Evolutionary conservation across 495 filamentous ascomycete genomes (phyloP).

Genomic region (Hypomontagnella submonticulosa): DNA sequence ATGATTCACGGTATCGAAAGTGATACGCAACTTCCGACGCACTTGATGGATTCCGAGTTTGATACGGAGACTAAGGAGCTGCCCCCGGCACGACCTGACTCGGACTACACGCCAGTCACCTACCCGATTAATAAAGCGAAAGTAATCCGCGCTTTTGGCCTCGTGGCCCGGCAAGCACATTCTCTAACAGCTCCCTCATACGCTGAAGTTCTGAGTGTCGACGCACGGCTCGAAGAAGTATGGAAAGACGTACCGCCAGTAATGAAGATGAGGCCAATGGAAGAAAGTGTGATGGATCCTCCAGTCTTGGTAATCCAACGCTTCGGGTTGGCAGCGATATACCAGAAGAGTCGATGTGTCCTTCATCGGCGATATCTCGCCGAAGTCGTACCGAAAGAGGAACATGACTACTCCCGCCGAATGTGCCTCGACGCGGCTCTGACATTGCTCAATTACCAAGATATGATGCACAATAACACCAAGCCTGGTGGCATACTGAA

Average conservation of each 20-base stretch:
- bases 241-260: constrained; percentile 67
- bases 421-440: constrained; percentile 75
- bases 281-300: constrained; percentile 71
- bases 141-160: constrained; percentile 52
- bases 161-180: constrained; percentile 55
- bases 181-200: constrained; percentile 60
- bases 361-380: constrained; percentile 78
- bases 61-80: constrained; percentile 54
- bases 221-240: constrained; percentile 67
- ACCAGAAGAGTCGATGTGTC: constrained; percentile 77
- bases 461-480: constrained; percentile 50
- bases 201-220: constrained; percentile 73
- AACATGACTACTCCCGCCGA: constrained; percentile 74
- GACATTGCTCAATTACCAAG: constrained; percentile 65
- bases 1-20: constrained; percentile 60
- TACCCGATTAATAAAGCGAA: constrained; percentile 61
- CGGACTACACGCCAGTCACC: constrained; percentile 60
- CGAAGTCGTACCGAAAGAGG: constrained; percentile 63
- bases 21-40: constrained; percentile 59
- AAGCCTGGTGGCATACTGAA: constrained; percentile 53
- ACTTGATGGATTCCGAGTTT: constrained; percentile 63
- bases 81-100: constrained; percentile 54
- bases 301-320: constrained; percentile 73
- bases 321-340: constrained; percentile 75
- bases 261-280: constrained; percentile 67